Evolutionary conservation across 768 basidiomycete genomes (phyloP), one percentile per base, ranked within the genome.

Genomic region (Aureoboletus auriporus): DNA sequence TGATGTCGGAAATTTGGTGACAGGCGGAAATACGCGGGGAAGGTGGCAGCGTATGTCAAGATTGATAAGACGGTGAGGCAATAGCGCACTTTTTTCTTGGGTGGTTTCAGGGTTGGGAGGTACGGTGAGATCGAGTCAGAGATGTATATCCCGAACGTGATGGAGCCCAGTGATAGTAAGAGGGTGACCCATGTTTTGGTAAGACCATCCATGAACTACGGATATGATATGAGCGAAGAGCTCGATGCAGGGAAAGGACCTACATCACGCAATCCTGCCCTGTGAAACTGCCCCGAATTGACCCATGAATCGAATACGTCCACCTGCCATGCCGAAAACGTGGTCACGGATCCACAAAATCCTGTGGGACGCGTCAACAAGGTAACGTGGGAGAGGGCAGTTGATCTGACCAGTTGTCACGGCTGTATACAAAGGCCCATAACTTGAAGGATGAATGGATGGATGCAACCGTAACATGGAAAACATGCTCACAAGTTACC

Each of bases 271-370:
- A 97, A 73, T 44, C 89, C 83, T 42, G 76, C 73, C 41, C 86
- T 78, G 46, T 74, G 63, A 40, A 74, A 76, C 9, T 71, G 65
- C 31, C 71, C 71, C 3, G 76, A 68, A 63, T 97, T 91, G 1
- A 86, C 73, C 82, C 93, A 98, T 0, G 92, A 87, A 45, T 76
- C 67, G 60, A 95, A 98, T 0, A 92, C 68, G 52, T 94, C 90
- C 9, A 89, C 63, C 67, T 97, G 91, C 96, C 96, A 98, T 33
- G 84, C 80, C 13, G 94, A 96, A 72, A 98, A 98, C 2, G 93
- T 97, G 9, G 96, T 99, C 57, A 98, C 68, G 2, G 92, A 95
- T 4, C 95, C 96, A 62, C 96, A 98, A 66, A 97, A 92, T 12
- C 92, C 93, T 86, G 50, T 42, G 26, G 39, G 13, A 40, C 29